These are phyloP conservation scores for Schizonepeta tenuifolia DNA, from an alignment of 257 asterid genomes.

Conservation along the genomic window DNA sequence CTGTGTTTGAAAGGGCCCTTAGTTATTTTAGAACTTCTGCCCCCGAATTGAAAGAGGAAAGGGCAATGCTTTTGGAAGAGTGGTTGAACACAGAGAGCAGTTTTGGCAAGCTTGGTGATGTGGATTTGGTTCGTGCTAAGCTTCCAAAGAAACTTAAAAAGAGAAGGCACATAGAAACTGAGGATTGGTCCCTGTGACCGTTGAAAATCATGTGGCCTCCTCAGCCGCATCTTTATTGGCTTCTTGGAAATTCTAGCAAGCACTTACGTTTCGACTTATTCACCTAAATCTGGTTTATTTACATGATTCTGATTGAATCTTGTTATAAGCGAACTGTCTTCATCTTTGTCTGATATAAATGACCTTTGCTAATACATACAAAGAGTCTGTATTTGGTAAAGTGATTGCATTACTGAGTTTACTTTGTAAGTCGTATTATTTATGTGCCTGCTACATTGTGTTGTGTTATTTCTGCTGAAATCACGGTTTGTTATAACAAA, in stretches of 20 bases:
- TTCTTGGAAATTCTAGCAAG: background rate
- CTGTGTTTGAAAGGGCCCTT: conserved; percentile 79
- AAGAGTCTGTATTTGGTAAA: background rate
- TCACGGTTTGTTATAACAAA: background rate
- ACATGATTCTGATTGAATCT: background rate
- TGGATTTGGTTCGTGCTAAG: conserved; percentile 69
- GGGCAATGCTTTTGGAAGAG: conserved; percentile 92
- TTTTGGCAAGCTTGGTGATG: conserved; percentile 81
- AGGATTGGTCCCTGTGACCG: conserved; percentile 36
- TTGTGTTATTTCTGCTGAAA: background rate
- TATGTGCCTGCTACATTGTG: too few relatives aligned
- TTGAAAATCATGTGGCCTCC: conserved; percentile 15
- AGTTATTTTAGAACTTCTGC: conserved; percentile 71
- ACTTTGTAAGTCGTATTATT: background rate
- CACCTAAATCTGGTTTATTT: background rate
- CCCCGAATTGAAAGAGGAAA: conserved; percentile 88
- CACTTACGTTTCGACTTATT: background rate
- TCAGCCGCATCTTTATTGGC: background rate
- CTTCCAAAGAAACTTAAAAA: conserved; percentile 90
- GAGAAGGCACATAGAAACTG: conserved; percentile 84
- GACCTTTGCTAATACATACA: background rate
- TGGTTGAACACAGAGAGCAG: conserved; percentile 78
- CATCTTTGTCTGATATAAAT: background rate
- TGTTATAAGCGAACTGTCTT: background rate
- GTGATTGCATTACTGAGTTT: background rate